A percentile compares a stretch with the other conserved stretches of the same genome.
phyloP scores from a whole-genome alignment of 495 filamentous ascomycete species.

The Extremus antarcticus region DNA sequence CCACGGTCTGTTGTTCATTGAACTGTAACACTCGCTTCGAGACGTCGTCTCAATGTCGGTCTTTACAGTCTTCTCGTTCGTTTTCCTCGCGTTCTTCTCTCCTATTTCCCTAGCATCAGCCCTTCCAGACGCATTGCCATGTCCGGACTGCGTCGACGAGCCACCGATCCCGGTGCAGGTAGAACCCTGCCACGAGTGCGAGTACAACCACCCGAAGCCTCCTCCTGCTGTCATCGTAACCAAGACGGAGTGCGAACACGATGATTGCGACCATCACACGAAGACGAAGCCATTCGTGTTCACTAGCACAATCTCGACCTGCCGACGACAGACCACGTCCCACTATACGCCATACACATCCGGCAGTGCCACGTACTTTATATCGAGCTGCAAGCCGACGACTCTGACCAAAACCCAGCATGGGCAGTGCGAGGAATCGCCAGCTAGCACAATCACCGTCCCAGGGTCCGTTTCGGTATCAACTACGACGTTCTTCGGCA shows the following conservation, averaged over 20 bases:
- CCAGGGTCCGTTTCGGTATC: neutral
- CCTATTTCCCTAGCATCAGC: neutral
- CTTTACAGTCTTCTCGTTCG: neutral
- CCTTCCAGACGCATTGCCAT: neutral
- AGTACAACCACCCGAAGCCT: neutral
- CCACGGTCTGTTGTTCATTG: neutral
- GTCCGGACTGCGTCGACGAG: neutral
- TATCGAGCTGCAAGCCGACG: neutral
- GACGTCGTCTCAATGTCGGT: conserved; percentile 1
- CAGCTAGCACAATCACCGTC: neutral
- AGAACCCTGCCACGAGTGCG: neutral
- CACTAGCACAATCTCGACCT: neutral
- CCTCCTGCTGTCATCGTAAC: neutral
- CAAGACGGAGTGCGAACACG: neutral
- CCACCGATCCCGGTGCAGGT: neutral
- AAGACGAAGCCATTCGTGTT: neutral
- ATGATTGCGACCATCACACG: neutral
- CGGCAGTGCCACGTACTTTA: neutral
- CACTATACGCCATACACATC: neutral
- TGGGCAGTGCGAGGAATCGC: neutral
- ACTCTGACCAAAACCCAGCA: neutral
- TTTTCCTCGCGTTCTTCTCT: neutral
- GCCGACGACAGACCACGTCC: neutral
- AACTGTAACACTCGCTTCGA: neutral
- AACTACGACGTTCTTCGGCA: neutral